Percentiles rank a stretch among this genome's conserved stretches.
Evolutionary conservation across 2,329 filamentous ascomycete genomes (phyloP).

Genomic region (Trichoderma oligosporum): DNA sequence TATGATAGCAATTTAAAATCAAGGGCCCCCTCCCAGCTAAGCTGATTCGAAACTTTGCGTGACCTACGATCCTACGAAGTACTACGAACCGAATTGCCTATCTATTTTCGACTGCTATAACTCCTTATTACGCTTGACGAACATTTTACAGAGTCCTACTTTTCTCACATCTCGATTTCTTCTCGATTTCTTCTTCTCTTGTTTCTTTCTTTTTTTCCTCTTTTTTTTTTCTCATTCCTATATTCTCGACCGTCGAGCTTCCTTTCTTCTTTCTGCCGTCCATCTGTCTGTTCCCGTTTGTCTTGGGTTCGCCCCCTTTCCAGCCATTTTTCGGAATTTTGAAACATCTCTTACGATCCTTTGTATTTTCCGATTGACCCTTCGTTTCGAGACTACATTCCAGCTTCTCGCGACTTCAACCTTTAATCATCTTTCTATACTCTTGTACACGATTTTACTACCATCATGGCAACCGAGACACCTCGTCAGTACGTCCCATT

Average conservation of each 20-base stretch:
- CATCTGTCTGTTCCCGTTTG: not conserved
- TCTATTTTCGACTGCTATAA: no score
- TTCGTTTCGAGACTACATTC: not conserved
- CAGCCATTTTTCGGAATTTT: not conserved
- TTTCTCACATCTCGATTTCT: no score
- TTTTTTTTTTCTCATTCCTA: not conserved
- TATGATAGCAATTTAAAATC: no score
- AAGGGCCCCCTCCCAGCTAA: no score
- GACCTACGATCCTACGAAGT: no score
- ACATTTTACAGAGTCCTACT: no score
- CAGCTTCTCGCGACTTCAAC: not conserved
- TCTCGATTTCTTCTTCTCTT: no score
- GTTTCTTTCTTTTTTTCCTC: not conserved
- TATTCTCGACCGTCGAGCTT: not conserved
- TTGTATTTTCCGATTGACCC: not conserved
- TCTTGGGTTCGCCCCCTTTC: not conserved
- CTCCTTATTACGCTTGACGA: no score
- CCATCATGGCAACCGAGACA: constrained; percentile 35
- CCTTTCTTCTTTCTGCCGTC: not conserved
- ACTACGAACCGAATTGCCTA: no score
- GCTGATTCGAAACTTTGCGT: no score
- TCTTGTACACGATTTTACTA: not conserved
- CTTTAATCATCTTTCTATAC: not conserved
- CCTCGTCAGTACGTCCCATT: constrained; percentile 70
- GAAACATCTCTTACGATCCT: constrained; percentile 1